A percentile compares a stretch with the other conserved stretches of the same genome.
These are phyloP conservation scores for Phytophthora constricta DNA, from an alignment of 352 stramenopile genomes.

Conservation along the genomic window DNA sequence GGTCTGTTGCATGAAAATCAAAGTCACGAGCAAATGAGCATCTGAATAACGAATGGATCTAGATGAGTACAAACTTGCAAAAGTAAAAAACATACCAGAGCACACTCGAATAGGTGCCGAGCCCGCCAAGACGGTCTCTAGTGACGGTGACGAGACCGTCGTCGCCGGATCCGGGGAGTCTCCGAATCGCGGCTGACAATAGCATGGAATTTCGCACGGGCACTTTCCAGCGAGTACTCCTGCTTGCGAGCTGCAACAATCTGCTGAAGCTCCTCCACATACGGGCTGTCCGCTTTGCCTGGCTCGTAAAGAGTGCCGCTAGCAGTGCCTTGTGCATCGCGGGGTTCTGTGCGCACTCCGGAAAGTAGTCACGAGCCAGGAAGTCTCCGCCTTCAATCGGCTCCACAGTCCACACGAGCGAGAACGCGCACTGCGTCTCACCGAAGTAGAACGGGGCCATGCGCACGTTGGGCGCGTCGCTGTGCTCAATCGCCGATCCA, in stretches of 20 bases:
- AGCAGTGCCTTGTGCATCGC: slow-evolving; percentile 49
- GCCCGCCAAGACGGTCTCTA: slow-evolving; percentile 32
- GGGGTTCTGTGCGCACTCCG: slow-evolving; percentile 31
- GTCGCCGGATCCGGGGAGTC: slow-evolving; percentile 38
- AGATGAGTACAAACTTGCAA: not conserved
- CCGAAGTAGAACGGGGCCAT: slow-evolving; percentile 64
- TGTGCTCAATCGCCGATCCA: slow-evolving; percentile 58
- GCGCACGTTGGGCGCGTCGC: slow-evolving; percentile 46
- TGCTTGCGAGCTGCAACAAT: slow-evolving; percentile 35
- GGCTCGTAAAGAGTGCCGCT: slow-evolving; percentile 51
- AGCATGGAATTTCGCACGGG: slow-evolving; percentile 43
- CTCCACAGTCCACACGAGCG: slow-evolving; percentile 52
- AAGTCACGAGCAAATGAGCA: too few species aligned
- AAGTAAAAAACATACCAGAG: slow-evolving; percentile 28
- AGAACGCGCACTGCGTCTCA: slow-evolving; percentile 52
- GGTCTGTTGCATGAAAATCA: slow-evolving; percentile 26
- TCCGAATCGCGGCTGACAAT: slow-evolving; percentile 51
- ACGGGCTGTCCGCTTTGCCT: slow-evolving; percentile 32
- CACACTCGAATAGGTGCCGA: slow-evolving; percentile 41
- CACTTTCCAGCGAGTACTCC: slow-evolving; percentile 40
- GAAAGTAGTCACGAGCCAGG: slow-evolving; percentile 54
- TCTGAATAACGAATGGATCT: not conserved
- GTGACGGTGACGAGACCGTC: slow-evolving; percentile 28
- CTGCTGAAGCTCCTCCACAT: slow-evolving; percentile 39
- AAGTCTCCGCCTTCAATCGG: slow-evolving; percentile 55